Evolutionary conservation across 331 rosid genomes (phyloP), one percentile per base, ranked within the genome.

Genomic region (Telfairia occidentalis): DNA sequence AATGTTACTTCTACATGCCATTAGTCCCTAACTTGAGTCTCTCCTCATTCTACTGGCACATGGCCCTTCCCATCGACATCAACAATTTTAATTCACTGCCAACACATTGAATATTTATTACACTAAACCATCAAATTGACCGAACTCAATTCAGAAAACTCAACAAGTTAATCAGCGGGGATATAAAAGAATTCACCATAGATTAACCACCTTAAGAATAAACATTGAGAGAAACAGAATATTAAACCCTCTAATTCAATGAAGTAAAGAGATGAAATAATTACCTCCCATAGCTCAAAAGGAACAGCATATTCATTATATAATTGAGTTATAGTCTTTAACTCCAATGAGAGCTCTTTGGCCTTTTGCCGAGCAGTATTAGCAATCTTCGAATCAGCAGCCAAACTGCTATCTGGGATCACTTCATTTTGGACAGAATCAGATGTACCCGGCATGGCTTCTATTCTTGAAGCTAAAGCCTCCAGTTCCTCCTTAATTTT

Each of bases 291-390:
- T 45, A 92, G 91, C 83, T 85, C 90, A 71, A 95, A 92, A 61
- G 99, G 97, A 82, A 95, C 93, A 35, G 99, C 97, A 77, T 92
- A 92, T 57, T 95, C 99, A 84, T 95, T 95, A 81, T 95, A 95
- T 66, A 95, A 84, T 80, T 95, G 97, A 53, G 99, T 88, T 82
- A 95, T 95, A 76, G 87, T 88, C 85, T 92, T 95, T 60, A 90
- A 79, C 66, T 92, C 97, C 49, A 89, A 83, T 5, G 96, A 89
- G 45, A 95, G 87, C 82, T 95, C 99, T 75, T 73, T 85, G 48
- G 96, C 90, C 86, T 90, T 92, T 75, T 83, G 90, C 59, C 71
- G 85, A 34, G 82, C 89, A 61, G 73, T 79, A 75, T 77, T 87
- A 42, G 83, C 83, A 66, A 79, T 75, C 83, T 76, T 77, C 40